Conservation (phyloP, 306 rosid genomes). For the Luffa acutangula region DNA sequence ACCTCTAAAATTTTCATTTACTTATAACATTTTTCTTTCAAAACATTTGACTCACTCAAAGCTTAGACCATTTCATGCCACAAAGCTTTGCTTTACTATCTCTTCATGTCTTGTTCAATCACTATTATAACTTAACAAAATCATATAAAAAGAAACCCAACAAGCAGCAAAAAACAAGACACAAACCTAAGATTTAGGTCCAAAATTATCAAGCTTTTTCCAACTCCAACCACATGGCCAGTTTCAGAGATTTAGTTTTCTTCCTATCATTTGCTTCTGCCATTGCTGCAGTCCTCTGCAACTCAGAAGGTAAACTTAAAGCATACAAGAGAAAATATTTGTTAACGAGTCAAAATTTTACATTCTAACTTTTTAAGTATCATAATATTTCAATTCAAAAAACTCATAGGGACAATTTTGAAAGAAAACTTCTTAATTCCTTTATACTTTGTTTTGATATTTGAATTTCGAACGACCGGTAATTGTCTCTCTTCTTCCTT, state of each 20-base stretch:
- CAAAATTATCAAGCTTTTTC: background rate
- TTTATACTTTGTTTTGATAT: too few species aligned
- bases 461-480: too few species aligned
- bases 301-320: slow-evolving; percentile 5
- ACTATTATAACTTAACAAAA: background rate
- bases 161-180: background rate
- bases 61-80: background rate
- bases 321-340: background rate
- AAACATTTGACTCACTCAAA: background rate
- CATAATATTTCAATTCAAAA: background rate
- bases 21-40: background rate
- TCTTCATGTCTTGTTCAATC: background rate
- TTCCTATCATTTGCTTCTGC: slow-evolving; percentile 4
- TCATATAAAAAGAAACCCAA: background rate
- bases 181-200: background rate
- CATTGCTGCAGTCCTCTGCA: slow-evolving; percentile 21
- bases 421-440: too few species aligned
- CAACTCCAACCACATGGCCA: background rate
- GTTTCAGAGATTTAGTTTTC: background rate
- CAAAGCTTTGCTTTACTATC: background rate
- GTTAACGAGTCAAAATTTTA: too few species aligned
- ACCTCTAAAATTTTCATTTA: background rate
- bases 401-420: too few species aligned
- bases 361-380: too few species aligned
- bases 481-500: too few species aligned